These are phyloP conservation scores for Cladorrhinum samala DNA, from an alignment of 495 filamentous ascomycete species.

Conservation along the genomic window DNA sequence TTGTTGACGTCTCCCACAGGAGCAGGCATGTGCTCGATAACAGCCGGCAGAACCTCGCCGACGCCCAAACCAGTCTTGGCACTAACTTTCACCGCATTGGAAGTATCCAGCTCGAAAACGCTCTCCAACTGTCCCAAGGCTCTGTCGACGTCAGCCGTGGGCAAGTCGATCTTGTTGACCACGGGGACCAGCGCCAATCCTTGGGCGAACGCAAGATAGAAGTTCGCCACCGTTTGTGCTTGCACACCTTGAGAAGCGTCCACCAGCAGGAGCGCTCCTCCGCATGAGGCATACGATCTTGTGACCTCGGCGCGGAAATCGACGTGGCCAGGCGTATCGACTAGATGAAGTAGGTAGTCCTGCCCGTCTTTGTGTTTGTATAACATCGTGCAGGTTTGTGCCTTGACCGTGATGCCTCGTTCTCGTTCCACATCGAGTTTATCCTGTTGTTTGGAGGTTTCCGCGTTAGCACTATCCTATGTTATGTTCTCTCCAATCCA, in stretches of 20 bases:
- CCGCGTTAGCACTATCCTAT: not conserved
- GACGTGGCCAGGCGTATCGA: slow-evolving; percentile 96
- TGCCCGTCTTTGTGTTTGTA: slow-evolving; percentile 70
- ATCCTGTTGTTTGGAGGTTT: slow-evolving; percentile 40
- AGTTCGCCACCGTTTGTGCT: slow-evolving; percentile 95
- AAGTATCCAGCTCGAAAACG: slow-evolving; percentile 81
- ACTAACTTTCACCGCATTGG: slow-evolving; percentile 76
- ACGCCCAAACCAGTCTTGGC: slow-evolving; percentile 93
- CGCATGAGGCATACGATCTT: slow-evolving; percentile 89
- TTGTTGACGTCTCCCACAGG: slow-evolving; percentile 65
- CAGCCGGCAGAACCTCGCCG: slow-evolving; percentile 67
- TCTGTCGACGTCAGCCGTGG: slow-evolving; percentile 75
- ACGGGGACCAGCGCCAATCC: slow-evolving; percentile 82
- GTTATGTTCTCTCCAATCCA: not conserved
- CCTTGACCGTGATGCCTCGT: slow-evolving; percentile 96
- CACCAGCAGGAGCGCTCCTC: slow-evolving; percentile 85
- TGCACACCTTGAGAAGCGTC: slow-evolving; percentile 92
- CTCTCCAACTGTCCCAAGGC: slow-evolving; percentile 78
- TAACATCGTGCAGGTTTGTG: slow-evolving; percentile 96
- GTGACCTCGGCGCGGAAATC: slow-evolving; percentile 96
- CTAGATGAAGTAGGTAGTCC: slow-evolving; percentile 90
- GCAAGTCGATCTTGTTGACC: slow-evolving; percentile 92
- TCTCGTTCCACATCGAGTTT: slow-evolving; percentile 96
- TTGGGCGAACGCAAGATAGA: slow-evolving; percentile 93
- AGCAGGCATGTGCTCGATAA: slow-evolving; percentile 77